Conservation (phyloP, 768 basidiomycete genomes). For the Ramaria sp. region DNA sequence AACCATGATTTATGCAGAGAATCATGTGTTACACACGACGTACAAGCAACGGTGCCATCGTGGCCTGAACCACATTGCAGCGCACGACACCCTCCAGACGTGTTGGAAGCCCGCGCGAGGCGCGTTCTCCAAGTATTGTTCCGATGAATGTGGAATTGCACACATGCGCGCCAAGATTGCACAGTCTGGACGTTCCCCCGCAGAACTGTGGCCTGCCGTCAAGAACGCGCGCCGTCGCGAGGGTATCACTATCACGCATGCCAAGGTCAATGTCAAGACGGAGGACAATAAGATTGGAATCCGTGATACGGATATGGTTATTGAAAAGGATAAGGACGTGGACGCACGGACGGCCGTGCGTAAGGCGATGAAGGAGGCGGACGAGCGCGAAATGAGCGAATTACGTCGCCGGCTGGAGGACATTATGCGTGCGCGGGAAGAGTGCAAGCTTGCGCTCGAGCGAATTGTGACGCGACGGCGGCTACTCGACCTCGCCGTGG, state of each 20-base stretch:
- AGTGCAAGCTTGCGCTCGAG: conserved; percentile 59
- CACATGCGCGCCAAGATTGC: conserved; percentile 59
- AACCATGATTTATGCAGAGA: conserved; percentile 28
- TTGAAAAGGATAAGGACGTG: conserved; percentile 10
- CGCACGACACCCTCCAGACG: conserved; percentile 29
- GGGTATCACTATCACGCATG: conserved; percentile 45
- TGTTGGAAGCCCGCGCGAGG: conserved; percentile 78
- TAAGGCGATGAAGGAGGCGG: conserved; percentile 28
- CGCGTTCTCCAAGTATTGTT: conserved; percentile 84
- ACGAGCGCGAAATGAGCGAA: conserved; percentile 43
- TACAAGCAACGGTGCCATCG: conserved; percentile 73
- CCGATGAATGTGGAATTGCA: conserved; percentile 69
- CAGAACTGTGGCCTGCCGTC: conserved; percentile 64
- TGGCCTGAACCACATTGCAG: conserved; percentile 51
- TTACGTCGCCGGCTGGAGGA: conserved; percentile 44
- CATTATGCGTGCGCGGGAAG: conserved; percentile 50
- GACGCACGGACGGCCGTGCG: conserved; percentile 18
- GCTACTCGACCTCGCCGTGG: conserved; percentile 54
- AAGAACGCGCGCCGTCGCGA: conserved; percentile 60
- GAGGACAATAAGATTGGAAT: conserved; percentile 9
- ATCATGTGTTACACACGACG: conserved; percentile 55
- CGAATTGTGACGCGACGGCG: conserved; percentile 60
- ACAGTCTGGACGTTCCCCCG: conserved; percentile 51
- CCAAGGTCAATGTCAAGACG: conserved; percentile 19
- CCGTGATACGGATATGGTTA: conserved; percentile 10